Conservation (phyloP, 2,329 filamentous ascomycete genomes). For the Hypoxylon sp. region DNA sequence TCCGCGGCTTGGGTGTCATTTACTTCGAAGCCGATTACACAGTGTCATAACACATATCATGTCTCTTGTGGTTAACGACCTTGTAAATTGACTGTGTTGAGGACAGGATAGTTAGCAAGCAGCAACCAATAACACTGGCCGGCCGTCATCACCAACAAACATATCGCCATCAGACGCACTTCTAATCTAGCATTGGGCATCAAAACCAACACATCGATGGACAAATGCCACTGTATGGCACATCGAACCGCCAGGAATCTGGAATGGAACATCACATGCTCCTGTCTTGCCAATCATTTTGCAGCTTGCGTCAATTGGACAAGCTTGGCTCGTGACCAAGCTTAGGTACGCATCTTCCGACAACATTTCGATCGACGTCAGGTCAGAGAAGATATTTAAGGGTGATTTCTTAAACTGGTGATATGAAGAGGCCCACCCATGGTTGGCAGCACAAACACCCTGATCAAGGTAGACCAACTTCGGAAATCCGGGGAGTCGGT, state of each 20-base stretch:
- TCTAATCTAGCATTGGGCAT: neutral
- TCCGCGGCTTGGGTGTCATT: neutral
- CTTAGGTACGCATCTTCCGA: neutral
- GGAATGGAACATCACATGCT: neutral
- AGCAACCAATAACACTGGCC: neutral
- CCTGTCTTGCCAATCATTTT: neutral
- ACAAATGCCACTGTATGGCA: neutral
- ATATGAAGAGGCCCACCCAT: constrained; percentile 7
- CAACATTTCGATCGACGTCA: constrained; percentile 13
- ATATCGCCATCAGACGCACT: neutral
- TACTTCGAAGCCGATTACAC: neutral
- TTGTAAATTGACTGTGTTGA: neutral
- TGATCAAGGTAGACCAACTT: constrained; percentile 4
- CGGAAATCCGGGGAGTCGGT: constrained; percentile 3
- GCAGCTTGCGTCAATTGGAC: neutral
- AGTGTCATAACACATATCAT: neutral
- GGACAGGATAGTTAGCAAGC: neutral
- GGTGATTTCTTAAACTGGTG: constrained; percentile 4
- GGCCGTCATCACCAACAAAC: neutral
- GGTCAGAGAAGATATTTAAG: constrained; percentile 5
- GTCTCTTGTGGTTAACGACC: neutral
- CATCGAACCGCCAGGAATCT: neutral
- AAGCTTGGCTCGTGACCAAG: neutral
- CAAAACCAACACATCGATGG: neutral
- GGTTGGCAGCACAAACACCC: constrained; percentile 2